phyloP scores from a whole-genome alignment of 768 basidiomycete genomes.

The Pseudohyphozyma bogoriensis region DNA sequence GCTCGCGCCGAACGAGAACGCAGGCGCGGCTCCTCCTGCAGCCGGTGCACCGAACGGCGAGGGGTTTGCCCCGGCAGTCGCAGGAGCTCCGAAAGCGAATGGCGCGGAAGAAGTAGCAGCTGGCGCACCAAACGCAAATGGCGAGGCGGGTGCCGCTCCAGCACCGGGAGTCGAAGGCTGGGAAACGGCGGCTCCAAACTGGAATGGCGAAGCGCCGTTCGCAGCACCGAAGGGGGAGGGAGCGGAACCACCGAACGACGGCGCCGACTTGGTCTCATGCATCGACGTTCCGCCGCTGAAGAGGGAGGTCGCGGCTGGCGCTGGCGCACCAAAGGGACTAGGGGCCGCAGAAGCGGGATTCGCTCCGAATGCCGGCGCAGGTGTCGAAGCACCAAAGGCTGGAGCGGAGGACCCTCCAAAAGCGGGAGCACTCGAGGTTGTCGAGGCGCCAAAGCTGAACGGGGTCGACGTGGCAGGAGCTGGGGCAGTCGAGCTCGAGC shows the following conservation, averaged over 20 bases:
- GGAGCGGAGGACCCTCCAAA: background rate
- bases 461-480: background rate
- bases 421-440: background rate
- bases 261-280: background rate
- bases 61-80: background rate
- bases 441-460: background rate
- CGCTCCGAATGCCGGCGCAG: background rate
- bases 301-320: background rate
- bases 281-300: background rate
- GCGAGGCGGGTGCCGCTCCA: background rate
- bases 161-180: background rate
- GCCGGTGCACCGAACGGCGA: background rate
- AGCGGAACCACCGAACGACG: background rate
- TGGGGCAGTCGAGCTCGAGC: background rate
- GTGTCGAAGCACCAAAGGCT: background rate
- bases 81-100: conserved; percentile 8
- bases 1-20: background rate
- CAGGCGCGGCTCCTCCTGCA: background rate
- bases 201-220: background rate
- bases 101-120: background rate
- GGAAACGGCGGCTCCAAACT: too few relatives aligned
- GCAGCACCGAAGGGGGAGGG: background rate
- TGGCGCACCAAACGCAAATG: conserved; percentile 10
- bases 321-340: background rate
- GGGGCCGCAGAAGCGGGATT: background rate